Base-by-base conservation (phyloP, 495 filamentous ascomycete species). In the Penicillium longicatenatum region DNA sequence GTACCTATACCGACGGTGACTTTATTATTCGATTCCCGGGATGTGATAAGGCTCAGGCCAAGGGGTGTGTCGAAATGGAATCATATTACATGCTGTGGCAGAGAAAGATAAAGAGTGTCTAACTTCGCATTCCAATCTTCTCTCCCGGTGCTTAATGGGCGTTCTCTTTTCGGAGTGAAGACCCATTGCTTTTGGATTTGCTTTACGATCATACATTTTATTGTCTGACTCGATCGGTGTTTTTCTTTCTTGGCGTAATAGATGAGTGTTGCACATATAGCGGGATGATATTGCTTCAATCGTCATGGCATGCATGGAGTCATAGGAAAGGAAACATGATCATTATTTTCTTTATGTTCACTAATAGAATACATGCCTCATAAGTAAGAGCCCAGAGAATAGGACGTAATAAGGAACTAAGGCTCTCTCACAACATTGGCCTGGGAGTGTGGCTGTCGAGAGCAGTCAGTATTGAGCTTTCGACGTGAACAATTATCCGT, bases 391-490 rank as follows among this genome's bases (percentile, higher is more conserved):
- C 49, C n/a, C 9, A 26, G 22, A 29, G 8, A 17, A 30, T 48
- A 48, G 31, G 22, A 49, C 22, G 22, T 49, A 49, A 49, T 6
- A 9, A 16, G 31, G 22, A 31, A 8, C 46, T 5, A 9, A 22
- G 21, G 19, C 16, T 17, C 16, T 2, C 41, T 20, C 41, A 17
- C 7, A 43, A 9, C 35, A 10, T 98, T 95, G 73, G 95, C 94
- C 82, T 98, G 94, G 63, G 93, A 88, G 66, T 82, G 70, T 90
- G 85, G 67, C 94, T 98, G 45, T 59, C 24, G 37, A 62, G 39
- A 35, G 52, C 54, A 29, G 70, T 79, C 60, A 80, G 79, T 68
- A 48, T 30, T 48, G 45, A 30, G 24, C 19, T 8, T 46, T 46
- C 44, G 20, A 46, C 21, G 14, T 52, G 55, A 45, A 29, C 17